Evolutionary conservation across 805 yeast species (phyloP).

Genomic region (Yamadazyma scolyti): DNA sequence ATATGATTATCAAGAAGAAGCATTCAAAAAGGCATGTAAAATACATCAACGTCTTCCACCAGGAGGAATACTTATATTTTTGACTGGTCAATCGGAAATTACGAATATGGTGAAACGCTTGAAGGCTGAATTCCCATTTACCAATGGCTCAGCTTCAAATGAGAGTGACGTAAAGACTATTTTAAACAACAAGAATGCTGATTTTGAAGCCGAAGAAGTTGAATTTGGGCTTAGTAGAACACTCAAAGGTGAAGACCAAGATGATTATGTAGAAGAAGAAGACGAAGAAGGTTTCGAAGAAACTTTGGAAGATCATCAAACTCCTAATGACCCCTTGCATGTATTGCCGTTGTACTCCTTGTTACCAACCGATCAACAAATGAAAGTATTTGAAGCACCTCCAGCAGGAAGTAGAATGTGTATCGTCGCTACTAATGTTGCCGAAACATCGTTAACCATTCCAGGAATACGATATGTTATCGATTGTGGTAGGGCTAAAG

Average conservation of each 20-base stretch:
- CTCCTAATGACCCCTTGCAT: slow-evolving; percentile 73
- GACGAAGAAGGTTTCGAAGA: slow-evolving; percentile 74
- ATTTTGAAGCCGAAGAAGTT: slow-evolving; percentile 82
- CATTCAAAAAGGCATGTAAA: slow-evolving; percentile 77
- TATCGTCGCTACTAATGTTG: slow-evolving; percentile 95
- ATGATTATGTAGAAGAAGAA: slow-evolving; percentile 46
- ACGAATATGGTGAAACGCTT: slow-evolving; percentile 67
- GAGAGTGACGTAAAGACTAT: slow-evolving; percentile 24
- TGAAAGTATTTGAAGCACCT: slow-evolving; percentile 84
- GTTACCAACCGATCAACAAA: slow-evolving; percentile 90
- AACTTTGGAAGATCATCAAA: slow-evolving; percentile 63
- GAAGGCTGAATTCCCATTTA: slow-evolving; percentile 62
- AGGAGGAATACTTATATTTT: slow-evolving; percentile 87
- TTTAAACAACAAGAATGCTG: slow-evolving; percentile 47
- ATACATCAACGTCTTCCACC: slow-evolving; percentile 85
- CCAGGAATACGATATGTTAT: slow-evolving; percentile 94
- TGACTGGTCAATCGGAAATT: slow-evolving; percentile 96
- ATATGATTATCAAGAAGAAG: slow-evolving; percentile 79
- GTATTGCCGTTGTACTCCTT: slow-evolving; percentile 91
- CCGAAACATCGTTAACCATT: slow-evolving; percentile 95
- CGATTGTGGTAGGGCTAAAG: slow-evolving; percentile 93
- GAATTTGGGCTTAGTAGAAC: slow-evolving; percentile 57
- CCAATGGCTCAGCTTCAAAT: slow-evolving; percentile 20
- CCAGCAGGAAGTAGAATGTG: slow-evolving; percentile 85
- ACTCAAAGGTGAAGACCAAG: slow-evolving; percentile 38